Conservation (phyloP, 305 asterid species). For the Euphrasia arctica region DNA sequence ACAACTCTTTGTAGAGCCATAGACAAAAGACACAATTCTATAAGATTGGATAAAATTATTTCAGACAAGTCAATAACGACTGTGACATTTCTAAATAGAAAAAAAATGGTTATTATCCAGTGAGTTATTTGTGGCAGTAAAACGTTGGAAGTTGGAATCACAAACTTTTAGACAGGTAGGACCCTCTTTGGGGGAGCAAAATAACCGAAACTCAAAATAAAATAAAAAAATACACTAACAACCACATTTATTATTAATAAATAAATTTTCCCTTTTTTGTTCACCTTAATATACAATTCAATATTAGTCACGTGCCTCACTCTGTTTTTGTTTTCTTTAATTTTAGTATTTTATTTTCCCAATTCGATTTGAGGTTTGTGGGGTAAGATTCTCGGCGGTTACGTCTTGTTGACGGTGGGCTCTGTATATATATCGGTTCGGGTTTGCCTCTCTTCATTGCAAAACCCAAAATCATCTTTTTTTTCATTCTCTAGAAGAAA, state of each 20-base stretch:
- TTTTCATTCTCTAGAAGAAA: slow-evolving; percentile 7
- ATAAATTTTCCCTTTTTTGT: background rate
- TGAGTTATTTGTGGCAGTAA: background rate
- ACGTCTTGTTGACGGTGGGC: slow-evolving; percentile 60
- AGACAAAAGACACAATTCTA: background rate
- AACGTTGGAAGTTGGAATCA: background rate
- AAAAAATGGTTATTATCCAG: background rate
- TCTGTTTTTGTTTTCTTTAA: slow-evolving; percentile 12
- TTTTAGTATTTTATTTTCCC: background rate
- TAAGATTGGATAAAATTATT: background rate
- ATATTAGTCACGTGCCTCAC: slow-evolving; percentile 43
- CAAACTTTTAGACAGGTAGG: background rate
- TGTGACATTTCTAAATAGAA: background rate
- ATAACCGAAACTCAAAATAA: background rate
- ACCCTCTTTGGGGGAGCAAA: background rate
- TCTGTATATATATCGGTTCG: slow-evolving; percentile 35
- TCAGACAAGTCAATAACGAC: background rate
- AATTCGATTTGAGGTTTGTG: slow-evolving; percentile 33
- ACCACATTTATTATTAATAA: background rate
- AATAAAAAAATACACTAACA: background rate
- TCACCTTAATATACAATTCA: background rate
- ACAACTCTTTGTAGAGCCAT: background rate
- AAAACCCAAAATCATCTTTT: slow-evolving; percentile 16
- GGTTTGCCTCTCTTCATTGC: slow-evolving; percentile 2
- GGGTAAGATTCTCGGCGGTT: slow-evolving; percentile 43